These are phyloP conservation scores for Rubia peregrina DNA, from an alignment of 305 asterid genomes.

Conservation along the genomic window DNA sequence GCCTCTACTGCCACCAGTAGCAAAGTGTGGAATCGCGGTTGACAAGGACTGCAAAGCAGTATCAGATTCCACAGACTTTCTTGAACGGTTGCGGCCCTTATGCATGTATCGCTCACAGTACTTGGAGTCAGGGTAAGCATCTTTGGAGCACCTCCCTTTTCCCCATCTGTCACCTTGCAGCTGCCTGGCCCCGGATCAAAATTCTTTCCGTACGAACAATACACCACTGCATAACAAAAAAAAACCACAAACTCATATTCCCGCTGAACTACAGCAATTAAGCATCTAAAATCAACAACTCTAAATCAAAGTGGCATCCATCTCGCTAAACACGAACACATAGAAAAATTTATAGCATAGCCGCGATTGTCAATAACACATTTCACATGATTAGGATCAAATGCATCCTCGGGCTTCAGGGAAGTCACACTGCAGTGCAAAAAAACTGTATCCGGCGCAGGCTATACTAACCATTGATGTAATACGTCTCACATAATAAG, in stretches of 20 bases:
- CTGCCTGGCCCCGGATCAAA: conserved; percentile 98
- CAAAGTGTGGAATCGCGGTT: conserved; percentile 51
- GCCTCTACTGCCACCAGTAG: conserved; percentile 49
- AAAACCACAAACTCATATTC: neutral
- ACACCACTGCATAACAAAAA: conserved; percentile 56
- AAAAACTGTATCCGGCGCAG: conserved; percentile 92
- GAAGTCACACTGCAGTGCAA: no score
- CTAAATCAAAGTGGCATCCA: neutral
- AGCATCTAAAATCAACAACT: neutral
- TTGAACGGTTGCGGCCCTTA: conserved; percentile 99
- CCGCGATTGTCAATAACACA: no score
- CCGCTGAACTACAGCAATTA: no score
- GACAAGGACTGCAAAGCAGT: conserved; percentile 69
- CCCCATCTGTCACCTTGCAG: conserved; percentile 97
- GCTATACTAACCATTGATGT: conserved; percentile 35
- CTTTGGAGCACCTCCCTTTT: conserved; percentile 33
- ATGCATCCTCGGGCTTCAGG: no score
- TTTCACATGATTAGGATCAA: no score
- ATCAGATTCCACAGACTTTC: conserved; percentile 99
- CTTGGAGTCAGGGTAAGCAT: conserved; percentile 96
- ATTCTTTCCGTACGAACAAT: conserved; percentile 85
- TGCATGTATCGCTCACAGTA: conserved; percentile 99
- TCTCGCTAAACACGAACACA: no score
- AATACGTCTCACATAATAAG: neutral
- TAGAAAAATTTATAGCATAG: neutral